Evolutionary conservation across 2,329 filamentous ascomycete species (phyloP), one percentile per base, ranked within the genome.

Genomic region (Orbilia javanica): DNA sequence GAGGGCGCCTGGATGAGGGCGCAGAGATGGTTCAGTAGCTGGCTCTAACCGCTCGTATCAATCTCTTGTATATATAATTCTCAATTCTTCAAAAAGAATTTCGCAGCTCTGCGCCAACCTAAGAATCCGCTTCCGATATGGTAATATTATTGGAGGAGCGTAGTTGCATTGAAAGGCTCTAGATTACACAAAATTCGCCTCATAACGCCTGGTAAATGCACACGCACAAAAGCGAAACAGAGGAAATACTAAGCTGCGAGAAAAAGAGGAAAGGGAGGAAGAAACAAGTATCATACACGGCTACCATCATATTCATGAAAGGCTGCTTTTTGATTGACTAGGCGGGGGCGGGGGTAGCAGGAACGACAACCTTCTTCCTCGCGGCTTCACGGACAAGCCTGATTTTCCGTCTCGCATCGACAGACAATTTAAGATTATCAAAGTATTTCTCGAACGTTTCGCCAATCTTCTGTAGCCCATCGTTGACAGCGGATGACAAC

Each of bases 1-100:
- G 90, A 92, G 83, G 90, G 90, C 0, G 86, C 90, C 81, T 90
- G 89, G 85, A 92, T 92, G 90, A 86, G 90, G 39, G 86, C 86
- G 0, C 83, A 87, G 82, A 86, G 86, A 36, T 82, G 79, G 79
- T 7, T 70, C 13, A 68, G 46, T 39, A 50, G 62, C 22, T 78
- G 60, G 67, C 57, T 78, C 62, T 72, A 68, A 29, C 48, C 20
- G 13, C 6, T 42, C 7, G 13, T 29, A 31, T 22, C n/a, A 22
- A 34, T 18, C 8, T 3, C 39, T 64, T 52, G 42, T 44, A 62
- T 3, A 62, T 48, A 36, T 39, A 46, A n/a, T 15, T 31, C 27
- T 22, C 7, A 34, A 36, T 20, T 50, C 4, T 22, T 11, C 7
- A 13, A 29, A 34, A 44, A 29, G 25, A 31, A n/a, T n/a, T 22